Conservation (phyloP, 306 rosid genomes). For the Citrullus amarus region DNA sequence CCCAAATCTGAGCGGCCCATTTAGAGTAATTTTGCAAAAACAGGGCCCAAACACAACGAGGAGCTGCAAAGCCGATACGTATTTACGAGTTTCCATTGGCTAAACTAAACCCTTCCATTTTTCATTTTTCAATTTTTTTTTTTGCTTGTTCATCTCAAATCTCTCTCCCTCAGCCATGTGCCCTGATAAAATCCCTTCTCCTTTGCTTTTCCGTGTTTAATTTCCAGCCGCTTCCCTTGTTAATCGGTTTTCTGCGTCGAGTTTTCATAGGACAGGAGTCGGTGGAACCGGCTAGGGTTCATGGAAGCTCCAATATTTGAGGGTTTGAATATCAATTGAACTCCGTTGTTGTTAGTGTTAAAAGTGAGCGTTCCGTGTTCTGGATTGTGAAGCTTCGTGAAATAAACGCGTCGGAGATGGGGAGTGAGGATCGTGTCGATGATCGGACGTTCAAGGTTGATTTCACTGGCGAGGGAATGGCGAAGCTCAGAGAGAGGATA, state of each 20-base stretch:
- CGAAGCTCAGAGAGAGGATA: slow-evolving; percentile 45
- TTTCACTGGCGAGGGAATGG: slow-evolving; percentile 45
- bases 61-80: not conserved
- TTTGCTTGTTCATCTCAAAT: not conserved
- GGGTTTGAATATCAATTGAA: not conserved
- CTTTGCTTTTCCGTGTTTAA: not conserved
- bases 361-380: not conserved
- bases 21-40: not conserved
- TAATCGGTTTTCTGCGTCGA: not conserved
- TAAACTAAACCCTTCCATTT: not conserved
- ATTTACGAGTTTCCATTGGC: not conserved
- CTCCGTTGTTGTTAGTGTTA: not conserved
- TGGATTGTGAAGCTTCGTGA: not conserved
- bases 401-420: slow-evolving; percentile 33
- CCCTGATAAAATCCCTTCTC: not conserved
- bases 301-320: not conserved
- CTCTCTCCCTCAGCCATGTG: not conserved
- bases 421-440: slow-evolving; percentile 56
- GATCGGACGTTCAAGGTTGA: slow-evolving; percentile 48
- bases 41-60: not conserved
- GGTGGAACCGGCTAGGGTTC: slow-evolving; percentile 4
- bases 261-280: not conserved
- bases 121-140: not conserved
- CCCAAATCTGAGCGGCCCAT: not conserved
- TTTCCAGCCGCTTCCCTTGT: not conserved